Evolutionary conservation across 1,139 yeast species (phyloP), one percentile per base, ranked within the genome.

Genomic region (Hemisphaericaspora xylofermentans): DNA sequence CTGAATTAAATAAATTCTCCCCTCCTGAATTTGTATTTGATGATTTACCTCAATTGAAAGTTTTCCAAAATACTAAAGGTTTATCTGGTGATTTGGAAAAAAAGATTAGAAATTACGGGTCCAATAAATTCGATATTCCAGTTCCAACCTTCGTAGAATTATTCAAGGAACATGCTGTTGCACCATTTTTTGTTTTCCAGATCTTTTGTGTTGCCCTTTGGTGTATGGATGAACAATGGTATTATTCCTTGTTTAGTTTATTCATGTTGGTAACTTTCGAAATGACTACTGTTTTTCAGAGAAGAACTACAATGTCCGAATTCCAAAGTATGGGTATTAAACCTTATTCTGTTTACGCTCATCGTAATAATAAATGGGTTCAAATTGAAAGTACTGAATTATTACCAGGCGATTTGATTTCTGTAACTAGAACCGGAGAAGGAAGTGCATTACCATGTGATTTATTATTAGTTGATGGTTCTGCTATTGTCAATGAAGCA

Each of bases 361-460:
- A 69, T 64, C 80, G 99, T 65, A 78, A 82, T 54, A 62, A 66
- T 8, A 65, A 75, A 51, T 93, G 99, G 99, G 52, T 53, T 13
- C 73, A 80, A 59, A 54, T 88, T 41, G 77, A 80, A 55, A 85
- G 96, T 18, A 80, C 81, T 47, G 84, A 84, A 43, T 71, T 93
- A 42, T 74, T 94, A 41, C 99, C 99, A 10, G 95, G 95, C 54
- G 99, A 93, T 66, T 61, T 93, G 47, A 91, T 93, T 22, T 88
- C 97, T 6, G 73, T 93, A 40, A 80, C 86, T 13, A 84, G 98
- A 66, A 86, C 96, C 13, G 82, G 74, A 45, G 98, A 93, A 42
- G 98, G 89, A 41, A 80, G 87, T 52, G 97, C 98, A 2, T 70
- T 93, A 42, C 98, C 99, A n/a, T 93, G 99, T 72, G 99, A 93